Conservation (phyloP, 1,284 basidiomycete genomes). For the Coniophora puteana region DNA sequence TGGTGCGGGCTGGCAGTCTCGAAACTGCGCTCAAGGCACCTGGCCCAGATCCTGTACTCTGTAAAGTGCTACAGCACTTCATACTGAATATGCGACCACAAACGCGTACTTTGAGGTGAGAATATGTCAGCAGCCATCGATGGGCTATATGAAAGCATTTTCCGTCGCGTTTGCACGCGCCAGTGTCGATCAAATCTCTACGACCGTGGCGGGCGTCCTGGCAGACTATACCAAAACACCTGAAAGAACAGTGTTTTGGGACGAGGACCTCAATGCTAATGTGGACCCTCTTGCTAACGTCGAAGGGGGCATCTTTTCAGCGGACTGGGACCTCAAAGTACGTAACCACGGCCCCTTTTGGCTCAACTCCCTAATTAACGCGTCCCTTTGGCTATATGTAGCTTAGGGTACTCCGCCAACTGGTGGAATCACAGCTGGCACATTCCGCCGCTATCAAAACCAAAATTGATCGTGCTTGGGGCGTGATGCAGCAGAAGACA, state of each 20-base stretch:
- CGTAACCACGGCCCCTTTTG: constrained; percentile 27
- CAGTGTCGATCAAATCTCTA: constrained; percentile 74
- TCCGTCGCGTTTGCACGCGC: constrained; percentile 31
- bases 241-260: constrained; percentile 76
- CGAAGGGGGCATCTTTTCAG: constrained; percentile 66
- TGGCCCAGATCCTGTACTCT: constrained; percentile 67
- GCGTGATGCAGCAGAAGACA: constrained; percentile 74
- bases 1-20: constrained; percentile 46
- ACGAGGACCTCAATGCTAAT: constrained; percentile 60
- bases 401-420: constrained; percentile 75
- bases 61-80: constrained; percentile 66
- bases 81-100: constrained; percentile 75
- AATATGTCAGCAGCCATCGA: constrained; percentile 28
- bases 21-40: constrained; percentile 69
- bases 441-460: constrained; percentile 65
- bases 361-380: constrained; percentile 26
- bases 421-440: constrained; percentile 74
- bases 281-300: constrained; percentile 65
- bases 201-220: constrained; percentile 61
- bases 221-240: constrained; percentile 66
- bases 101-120: constrained; percentile 82
- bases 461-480: constrained; percentile 78
- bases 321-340: constrained; percentile 77
- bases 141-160: constrained; percentile 23
- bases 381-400: constrained; percentile 32